Evolutionary conservation across 2,329 filamentous ascomycete species (phyloP), one percentile per base, ranked within the genome.

Genomic region (Colletotrichum navitas): DNA sequence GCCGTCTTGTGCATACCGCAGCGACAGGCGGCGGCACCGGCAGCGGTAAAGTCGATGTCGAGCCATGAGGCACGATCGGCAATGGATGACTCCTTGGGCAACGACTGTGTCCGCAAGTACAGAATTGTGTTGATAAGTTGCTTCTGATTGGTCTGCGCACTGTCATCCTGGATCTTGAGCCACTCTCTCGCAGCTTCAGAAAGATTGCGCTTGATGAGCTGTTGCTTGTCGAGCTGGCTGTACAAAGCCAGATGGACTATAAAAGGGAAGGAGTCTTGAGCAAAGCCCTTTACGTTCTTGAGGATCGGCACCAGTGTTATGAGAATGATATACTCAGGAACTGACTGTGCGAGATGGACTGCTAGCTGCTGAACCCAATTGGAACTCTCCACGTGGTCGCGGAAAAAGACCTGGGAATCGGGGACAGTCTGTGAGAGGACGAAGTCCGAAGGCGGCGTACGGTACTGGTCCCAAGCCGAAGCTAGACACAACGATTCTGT

Each of bases 1-100:
- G 95, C 94, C 6, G 93, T 93, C 78, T 96, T 96, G 79, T 92
- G 92, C 91, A 98, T 94, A 21, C 92, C 91, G 78, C 95, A 98
- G 68, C 85, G 84, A 14, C 90, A 88, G 7, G 95, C 95, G 47
- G 94, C 93, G 34, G 86, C 83, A 1, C 94, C 90, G 32, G 92
- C 92, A 71, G 88, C 82, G 2, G 90, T 80, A 74, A 92, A 92
- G 78, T 98, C 92, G 34, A 98, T 84, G 34, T 97, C 92, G 24
- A 99, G 87, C 97, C 97, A 99, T 62, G 89, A 86, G 61, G 91
- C 85, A 68, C 96, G 89, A 75, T 97, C 93, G 10, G 91, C 91
- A 74, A 93, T 92, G 0, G 94, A 97, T 0, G 84, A 83, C 79
- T 99, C 96, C 16, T 90, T 88, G 0, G 93, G 93, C 18, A 92